These are phyloP conservation scores for Cicer cuneatum DNA, from an alignment of 306 rosid species.

Conservation along the genomic window DNA sequence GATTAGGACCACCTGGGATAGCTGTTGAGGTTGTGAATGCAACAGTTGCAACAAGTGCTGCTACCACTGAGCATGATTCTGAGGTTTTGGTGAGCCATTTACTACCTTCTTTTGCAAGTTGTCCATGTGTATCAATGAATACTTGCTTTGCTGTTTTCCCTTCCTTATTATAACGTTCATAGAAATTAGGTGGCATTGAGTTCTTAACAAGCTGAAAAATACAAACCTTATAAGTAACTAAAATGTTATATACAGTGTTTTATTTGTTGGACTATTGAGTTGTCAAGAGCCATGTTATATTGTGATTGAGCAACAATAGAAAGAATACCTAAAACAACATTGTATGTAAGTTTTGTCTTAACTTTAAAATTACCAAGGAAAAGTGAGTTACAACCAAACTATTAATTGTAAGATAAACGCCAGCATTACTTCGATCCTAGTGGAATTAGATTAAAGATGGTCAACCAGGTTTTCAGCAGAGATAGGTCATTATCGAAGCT, in stretches of 20 bases:
- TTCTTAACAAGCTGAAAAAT: slow-evolving; percentile 53
- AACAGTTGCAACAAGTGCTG: slow-evolving; percentile 66
- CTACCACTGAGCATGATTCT: slow-evolving; percentile 68
- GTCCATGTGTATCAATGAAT: slow-evolving; percentile 47
- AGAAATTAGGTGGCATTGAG: slow-evolving; percentile 58
- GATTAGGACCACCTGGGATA: slow-evolving; percentile 58
- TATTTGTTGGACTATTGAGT: too few relatives aligned
- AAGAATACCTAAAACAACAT: too few relatives aligned
- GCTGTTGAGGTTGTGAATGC: slow-evolving; percentile 67
- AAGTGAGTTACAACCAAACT: neutral
- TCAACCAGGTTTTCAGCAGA: too few relatives aligned
- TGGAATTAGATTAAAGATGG: too few relatives aligned
- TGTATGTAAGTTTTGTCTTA: neutral
- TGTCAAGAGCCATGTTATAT: too few relatives aligned
- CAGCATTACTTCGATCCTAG: too few relatives aligned
- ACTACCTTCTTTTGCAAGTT: slow-evolving; percentile 50
- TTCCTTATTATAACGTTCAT: slow-evolving; percentile 43
- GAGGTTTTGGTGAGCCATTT: slow-evolving; percentile 64
- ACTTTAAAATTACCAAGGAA: neutral
- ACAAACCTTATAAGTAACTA: neutral
- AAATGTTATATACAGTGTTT: neutral
- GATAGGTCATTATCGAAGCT: too few relatives aligned
- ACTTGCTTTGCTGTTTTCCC: slow-evolving; percentile 58
- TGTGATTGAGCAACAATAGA: too few relatives aligned
- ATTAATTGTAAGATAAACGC: neutral